These are phyloP conservation scores for Blastobotrys raffinosifermentans DNA, from an alignment of 1,139 yeast species.

Conservation along the genomic window DNA sequence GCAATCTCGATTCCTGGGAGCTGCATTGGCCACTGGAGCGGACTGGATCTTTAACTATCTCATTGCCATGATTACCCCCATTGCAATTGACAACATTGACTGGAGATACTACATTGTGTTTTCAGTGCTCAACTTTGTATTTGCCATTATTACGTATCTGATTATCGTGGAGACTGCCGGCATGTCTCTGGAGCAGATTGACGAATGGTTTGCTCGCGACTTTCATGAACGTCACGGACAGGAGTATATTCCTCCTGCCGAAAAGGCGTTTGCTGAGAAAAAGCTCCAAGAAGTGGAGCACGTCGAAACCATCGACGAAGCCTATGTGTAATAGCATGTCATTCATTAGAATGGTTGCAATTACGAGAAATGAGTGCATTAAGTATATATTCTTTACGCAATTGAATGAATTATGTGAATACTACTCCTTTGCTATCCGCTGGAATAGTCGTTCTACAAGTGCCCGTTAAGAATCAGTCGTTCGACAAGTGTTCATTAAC, in stretches of 20 bases:
- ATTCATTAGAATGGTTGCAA: too few relatives aligned
- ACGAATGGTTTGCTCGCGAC: slow-evolving; percentile 41
- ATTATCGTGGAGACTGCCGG: slow-evolving; percentile 54
- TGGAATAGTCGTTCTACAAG: too few relatives aligned
- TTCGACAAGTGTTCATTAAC: too few relatives aligned
- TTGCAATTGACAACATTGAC: slow-evolving; percentile 40
- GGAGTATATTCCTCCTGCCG: slow-evolving; percentile 33
- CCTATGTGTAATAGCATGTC: too few relatives aligned
- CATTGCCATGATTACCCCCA: slow-evolving; percentile 49
- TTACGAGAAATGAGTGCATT: too few relatives aligned
- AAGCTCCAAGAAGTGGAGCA: background rate
- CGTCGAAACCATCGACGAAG: too few relatives aligned
- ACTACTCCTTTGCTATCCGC: too few relatives aligned
- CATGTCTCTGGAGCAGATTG: slow-evolving; percentile 50
- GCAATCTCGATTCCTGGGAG: slow-evolving; percentile 46
- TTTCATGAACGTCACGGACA: slow-evolving; percentile 13
- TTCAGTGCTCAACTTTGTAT: slow-evolving; percentile 35
- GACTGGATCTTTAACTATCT: slow-evolving; percentile 44
- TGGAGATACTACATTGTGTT: slow-evolving; percentile 42
- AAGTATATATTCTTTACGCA: too few relatives aligned
- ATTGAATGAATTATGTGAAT: too few relatives aligned
- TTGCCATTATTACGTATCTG: slow-evolving; percentile 34
- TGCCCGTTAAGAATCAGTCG: too few relatives aligned
- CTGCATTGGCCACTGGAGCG: slow-evolving; percentile 49
- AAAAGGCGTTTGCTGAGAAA: background rate